Evolutionary conservation across 331 rosid species (phyloP).

Genomic region (Malus hybrid): DNA sequence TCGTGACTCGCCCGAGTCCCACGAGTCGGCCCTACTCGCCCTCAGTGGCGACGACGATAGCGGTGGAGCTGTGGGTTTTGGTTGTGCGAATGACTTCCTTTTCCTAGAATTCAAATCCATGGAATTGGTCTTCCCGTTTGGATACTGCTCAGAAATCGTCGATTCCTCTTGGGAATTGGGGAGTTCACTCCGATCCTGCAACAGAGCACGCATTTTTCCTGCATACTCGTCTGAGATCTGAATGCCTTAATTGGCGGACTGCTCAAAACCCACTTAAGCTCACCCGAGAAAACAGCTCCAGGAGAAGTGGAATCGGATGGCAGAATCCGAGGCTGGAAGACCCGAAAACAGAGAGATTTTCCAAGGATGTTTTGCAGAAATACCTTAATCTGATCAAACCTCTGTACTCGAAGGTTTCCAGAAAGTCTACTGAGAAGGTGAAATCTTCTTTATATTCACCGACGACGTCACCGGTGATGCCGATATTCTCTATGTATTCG

Average conservation of each 20-base stretch:
- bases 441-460: constrained; percentile 19
- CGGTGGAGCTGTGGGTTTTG: too few relatives aligned
- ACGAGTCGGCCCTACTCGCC: too few relatives aligned
- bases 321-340: constrained; percentile 15
- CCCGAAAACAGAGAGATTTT: constrained; percentile 41
- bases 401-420: constrained; percentile 53
- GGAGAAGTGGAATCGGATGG: constrained; percentile 22
- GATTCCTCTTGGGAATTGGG: constrained; percentile 65
- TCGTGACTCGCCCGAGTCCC: too few relatives aligned
- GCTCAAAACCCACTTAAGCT: constrained; percentile 24
- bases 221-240: constrained; percentile 51
- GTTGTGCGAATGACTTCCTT: constrained; percentile 39
- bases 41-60: too few relatives aligned
- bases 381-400: constrained; percentile 77
- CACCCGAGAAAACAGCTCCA: constrained; percentile 40
- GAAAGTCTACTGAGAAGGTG: constrained; percentile 28
- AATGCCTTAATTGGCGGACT: constrained; percentile 59
- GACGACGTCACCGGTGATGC: constrained; percentile 13
- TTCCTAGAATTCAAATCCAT: constrained; percentile 50
- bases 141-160: constrained; percentile 52
- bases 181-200: constrained; percentile 18
- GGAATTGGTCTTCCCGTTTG: constrained; percentile 30
- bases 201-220: constrained; percentile 26
- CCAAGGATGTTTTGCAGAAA: constrained; percentile 54
- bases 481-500: constrained; percentile 18